Conservation (phyloP, 2,329 filamentous ascomycete genomes). For the Fusarium sp. region DNA sequence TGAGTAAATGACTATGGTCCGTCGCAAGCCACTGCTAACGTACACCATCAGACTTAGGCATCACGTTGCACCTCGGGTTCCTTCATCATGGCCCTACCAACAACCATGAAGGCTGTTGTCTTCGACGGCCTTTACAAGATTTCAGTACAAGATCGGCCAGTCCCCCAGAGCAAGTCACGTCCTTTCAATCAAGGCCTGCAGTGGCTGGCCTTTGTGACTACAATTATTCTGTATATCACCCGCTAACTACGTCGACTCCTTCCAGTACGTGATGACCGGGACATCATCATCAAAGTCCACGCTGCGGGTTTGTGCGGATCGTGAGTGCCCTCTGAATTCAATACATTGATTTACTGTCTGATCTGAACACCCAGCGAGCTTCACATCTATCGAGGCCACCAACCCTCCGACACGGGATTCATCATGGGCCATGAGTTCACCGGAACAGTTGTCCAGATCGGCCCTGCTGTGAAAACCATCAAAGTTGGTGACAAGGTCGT, state of each 20-base stretch:
- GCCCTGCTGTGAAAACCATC: conserved; percentile 77
- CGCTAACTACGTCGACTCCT: background rate
- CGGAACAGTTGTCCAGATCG: conserved; percentile 79
- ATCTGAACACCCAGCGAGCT: conserved; percentile 74
- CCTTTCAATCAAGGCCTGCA: background rate
- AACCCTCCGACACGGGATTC: conserved; percentile 76
- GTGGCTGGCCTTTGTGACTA: no score
- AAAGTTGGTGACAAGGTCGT: conserved; percentile 85
- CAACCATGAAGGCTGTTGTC: conserved; percentile 89
- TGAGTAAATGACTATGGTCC: no score
- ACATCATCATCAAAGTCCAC: conserved; percentile 87
- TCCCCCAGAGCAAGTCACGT: conserved; percentile 71
- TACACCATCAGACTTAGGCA: background rate
- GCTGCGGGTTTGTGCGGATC: conserved; percentile 91
- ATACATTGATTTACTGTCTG: background rate
- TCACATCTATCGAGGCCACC: conserved; percentile 88
- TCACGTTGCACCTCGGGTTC: background rate
- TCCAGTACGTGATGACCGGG: conserved; percentile 76
- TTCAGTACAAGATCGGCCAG: conserved; percentile 83
- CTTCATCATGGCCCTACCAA: conserved; percentile 52
- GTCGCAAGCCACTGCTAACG: no score
- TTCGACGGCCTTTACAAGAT: conserved; percentile 86
- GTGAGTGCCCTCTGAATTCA: conserved; percentile 63
- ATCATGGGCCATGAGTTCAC: conserved; percentile 91
- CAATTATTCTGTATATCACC: background rate